phyloP scores from a whole-genome alignment of 306 rosid species.

The Spatholobus suberectus region DNA sequence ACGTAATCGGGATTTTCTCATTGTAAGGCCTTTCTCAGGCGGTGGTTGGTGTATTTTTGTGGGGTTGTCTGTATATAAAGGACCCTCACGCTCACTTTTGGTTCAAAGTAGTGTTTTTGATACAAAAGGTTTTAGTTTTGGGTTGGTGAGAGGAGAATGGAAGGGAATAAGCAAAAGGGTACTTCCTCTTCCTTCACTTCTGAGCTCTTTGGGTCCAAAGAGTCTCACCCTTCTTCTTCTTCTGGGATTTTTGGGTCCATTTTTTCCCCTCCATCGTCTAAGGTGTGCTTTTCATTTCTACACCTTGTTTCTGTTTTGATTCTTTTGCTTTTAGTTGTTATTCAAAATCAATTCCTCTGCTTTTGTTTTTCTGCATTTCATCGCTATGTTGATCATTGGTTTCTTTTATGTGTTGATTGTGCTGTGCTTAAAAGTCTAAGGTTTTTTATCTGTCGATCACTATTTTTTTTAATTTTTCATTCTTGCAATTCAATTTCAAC shows the following conservation, averaged over 20 bases:
- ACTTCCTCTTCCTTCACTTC: conserved; percentile 59
- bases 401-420: neutral
- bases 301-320: neutral
- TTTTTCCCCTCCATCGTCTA: conserved; percentile 54
- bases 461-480: neutral
- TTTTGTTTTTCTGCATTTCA: neutral
- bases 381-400: neutral
- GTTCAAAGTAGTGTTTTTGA: conserved; percentile 9
- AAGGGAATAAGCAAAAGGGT: conserved; percentile 58
- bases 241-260: conserved; percentile 67
- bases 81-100: neutral
- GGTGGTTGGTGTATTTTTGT: conserved; percentile 40
- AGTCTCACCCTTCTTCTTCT: conserved; percentile 49
- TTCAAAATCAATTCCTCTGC: neutral
- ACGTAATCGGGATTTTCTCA: conserved; percentile 26
- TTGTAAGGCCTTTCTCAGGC: conserved; percentile 33
- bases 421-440: neutral
- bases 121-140: conserved; percentile 2
- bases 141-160: conserved; percentile 53
- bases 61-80: neutral
- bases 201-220: conserved; percentile 68
- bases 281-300: conserved; percentile 46
- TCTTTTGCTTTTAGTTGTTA: neutral
- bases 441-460: neutral
- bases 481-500: neutral